Conservation (phyloP, 2,329 filamentous ascomycete species). For the Basipetospora chlamydospora region DNA sequence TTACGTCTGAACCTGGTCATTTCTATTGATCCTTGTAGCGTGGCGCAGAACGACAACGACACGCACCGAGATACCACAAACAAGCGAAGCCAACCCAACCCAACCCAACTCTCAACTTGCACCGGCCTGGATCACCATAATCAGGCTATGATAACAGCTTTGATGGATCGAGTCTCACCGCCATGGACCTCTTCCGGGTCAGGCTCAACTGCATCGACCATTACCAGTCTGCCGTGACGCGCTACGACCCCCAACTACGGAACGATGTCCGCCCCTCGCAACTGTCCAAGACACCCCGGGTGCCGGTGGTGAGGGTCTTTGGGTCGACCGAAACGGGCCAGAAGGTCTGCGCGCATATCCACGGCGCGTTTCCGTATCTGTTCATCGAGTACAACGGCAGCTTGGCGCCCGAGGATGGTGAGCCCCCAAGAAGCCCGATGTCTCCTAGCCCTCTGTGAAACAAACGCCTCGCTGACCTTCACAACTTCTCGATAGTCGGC, state of each 20-base stretch:
- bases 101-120: no score
- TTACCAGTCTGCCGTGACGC: conserved; percentile 69
- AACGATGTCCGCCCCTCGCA: conserved; percentile 46
- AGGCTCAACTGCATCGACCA: conserved; percentile 92
- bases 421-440: no score
- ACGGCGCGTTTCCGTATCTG: conserved; percentile 92
- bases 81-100: no score
- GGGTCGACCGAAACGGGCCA: conserved; percentile 88
- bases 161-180: no score
- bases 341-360: conserved; percentile 90
- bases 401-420: conserved; percentile 53
- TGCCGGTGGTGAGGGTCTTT: conserved; percentile 82
- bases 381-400: conserved; percentile 73
- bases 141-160: no score
- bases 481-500: conserved; percentile 36
- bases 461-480: not conserved
- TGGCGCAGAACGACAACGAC: no score
- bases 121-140: no score
- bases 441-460: no score
- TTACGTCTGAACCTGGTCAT: no score
- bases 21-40: no score
- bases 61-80: no score
- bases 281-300: conserved; percentile 49
- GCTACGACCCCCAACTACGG: conserved; percentile 66
- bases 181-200: conserved; percentile 60